Conservation (phyloP, 169 alveolate species). For the Cryptosporidium ubiquitum region DNA sequence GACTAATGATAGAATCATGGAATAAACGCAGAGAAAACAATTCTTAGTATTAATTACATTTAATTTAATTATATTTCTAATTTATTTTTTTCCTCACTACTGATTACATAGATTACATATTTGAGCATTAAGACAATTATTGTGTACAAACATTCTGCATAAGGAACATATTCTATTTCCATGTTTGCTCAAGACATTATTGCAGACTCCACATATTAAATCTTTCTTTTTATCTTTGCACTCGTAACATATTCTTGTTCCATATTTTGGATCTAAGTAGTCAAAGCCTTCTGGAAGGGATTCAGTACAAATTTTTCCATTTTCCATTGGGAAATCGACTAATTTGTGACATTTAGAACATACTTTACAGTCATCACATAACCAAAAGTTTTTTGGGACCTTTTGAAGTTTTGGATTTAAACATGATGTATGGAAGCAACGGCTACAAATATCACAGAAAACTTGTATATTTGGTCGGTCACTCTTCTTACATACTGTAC, state of each 20-base stretch:
- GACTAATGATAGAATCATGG: slow-evolving; percentile 93
- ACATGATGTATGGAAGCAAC: slow-evolving; percentile 43
- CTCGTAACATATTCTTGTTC: slow-evolving; percentile 40
- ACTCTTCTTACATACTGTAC: slow-evolving; percentile 20
- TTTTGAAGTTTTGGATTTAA: slow-evolving; percentile 36
- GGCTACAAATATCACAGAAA: slow-evolving; percentile 37
- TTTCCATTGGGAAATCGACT: slow-evolving; percentile 13
- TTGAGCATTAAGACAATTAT: slow-evolving; percentile 21
- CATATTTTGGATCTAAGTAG: slow-evolving; percentile 15
- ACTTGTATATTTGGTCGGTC: slow-evolving; percentile 30
- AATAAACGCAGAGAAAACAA: slow-evolving; percentile 84
- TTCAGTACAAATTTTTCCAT: slow-evolving; percentile 25
- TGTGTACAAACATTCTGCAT: slow-evolving; percentile 49
- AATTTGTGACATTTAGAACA: slow-evolving; percentile 32
- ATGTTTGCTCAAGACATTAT: background rate
- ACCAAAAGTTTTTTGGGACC: slow-evolving; percentile 32
- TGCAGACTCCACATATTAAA: slow-evolving; percentile 42
- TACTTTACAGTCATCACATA: slow-evolving; percentile 40
- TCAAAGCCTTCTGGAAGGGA: slow-evolving; percentile 16
- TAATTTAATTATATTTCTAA: background rate
- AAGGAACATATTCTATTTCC: slow-evolving; percentile 49
- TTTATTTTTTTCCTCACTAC: background rate
- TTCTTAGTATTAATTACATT: background rate
- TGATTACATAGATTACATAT: slow-evolving; percentile 40
- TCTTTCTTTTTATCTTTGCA: slow-evolving; percentile 4